Evolutionary conservation across 768 basidiomycete species (phyloP).

Genomic region (Gelatoporia subvermispora): DNA sequence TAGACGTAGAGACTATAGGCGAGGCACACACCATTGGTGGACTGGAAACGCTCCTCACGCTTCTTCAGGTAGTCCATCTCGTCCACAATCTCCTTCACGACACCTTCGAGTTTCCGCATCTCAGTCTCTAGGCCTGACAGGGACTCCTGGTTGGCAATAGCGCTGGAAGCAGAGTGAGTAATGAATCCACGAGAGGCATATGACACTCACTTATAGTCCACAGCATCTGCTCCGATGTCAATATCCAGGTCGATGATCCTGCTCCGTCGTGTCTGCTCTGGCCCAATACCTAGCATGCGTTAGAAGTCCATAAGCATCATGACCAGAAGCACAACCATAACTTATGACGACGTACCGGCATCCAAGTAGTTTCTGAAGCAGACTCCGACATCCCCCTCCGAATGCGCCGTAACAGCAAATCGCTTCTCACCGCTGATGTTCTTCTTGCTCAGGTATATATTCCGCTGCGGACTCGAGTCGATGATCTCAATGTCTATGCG

Average conservation of each 20-base stretch:
- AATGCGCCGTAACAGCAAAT: slow-evolving; percentile 90
- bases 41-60: slow-evolving; percentile 84
- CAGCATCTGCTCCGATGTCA: slow-evolving; percentile 96
- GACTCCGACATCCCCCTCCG: slow-evolving; percentile 91
- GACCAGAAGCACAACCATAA: neutral
- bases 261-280: slow-evolving; percentile 44
- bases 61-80: slow-evolving; percentile 88
- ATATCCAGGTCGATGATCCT: slow-evolving; percentile 89
- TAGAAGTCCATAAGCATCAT: neutral
- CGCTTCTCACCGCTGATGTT: slow-evolving; percentile 88
- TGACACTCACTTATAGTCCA: slow-evolving; percentile 92
- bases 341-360: slow-evolving; percentile 44
- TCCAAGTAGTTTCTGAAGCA: slow-evolving; percentile 86
- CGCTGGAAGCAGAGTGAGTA: slow-evolving; percentile 41
- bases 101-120: slow-evolving; percentile 94
- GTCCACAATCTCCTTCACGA: slow-evolving; percentile 92
- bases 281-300: slow-evolving; percentile 36
- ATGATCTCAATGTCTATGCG: slow-evolving; percentile 92
- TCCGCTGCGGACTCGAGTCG: slow-evolving; percentile 78
- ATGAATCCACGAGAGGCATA: neutral
- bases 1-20: slow-evolving; percentile 11
- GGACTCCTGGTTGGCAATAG: slow-evolving; percentile 98
- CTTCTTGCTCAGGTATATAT: slow-evolving; percentile 87
- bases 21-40: slow-evolving; percentile 71
- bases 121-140: slow-evolving; percentile 94